Base-by-base conservation (phyloP, 2,329 filamentous ascomycete genomes). In the Aspergillus pseudoglaucus region DNA sequence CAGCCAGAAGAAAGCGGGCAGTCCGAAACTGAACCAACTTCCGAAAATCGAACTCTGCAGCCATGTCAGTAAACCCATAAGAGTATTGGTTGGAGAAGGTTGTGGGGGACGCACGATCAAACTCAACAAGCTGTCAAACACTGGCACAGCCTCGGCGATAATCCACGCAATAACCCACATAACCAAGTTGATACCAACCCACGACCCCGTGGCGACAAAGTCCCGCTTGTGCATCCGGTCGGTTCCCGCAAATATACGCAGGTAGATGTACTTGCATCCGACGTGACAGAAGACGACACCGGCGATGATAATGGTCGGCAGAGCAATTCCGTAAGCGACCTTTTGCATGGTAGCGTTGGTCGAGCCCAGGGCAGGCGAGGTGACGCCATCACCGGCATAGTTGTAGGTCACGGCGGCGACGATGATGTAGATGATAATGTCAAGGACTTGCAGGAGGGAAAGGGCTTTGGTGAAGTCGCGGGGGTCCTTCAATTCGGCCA, bases 221-320 rank as follows among this genome's bases (percentile, higher is more conserved):
- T 71, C 80, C 44, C 70, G 68, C 49, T 74, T 70, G 45, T 69
- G 67, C 62, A 78, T 67, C 59, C 77, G 74, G 57, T 78, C 73
- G 9, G 77, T 81, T 54, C 77, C 75, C 17, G 74, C 70, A 68
- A 84, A 85, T 9, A 83, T 62, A 17, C 83, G 77, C 2, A 79
- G 70, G 58, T 84, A 87, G 47, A 85, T 71, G 52, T 84, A 83
- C 60, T 84, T 84, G 46, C 73, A 75, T 1, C 80, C 81, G 2
- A 87, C 80, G 47, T 82, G 78, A 4, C 77, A 81, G 58, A 84
- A 82, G 49, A 87, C 82, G 6, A 86, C 82, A 47, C 83, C 84
- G 0, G 83, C 81, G 44, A 87, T 77, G 18, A 85, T 67, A 50
- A 85, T 85, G 2, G 84, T 86, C 10, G 83, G 83, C 3, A 83